phyloP scores from a whole-genome alignment of 225 moss, liverwort and hornwort genomes.

The Physcomitrellopsis africana region DNA sequence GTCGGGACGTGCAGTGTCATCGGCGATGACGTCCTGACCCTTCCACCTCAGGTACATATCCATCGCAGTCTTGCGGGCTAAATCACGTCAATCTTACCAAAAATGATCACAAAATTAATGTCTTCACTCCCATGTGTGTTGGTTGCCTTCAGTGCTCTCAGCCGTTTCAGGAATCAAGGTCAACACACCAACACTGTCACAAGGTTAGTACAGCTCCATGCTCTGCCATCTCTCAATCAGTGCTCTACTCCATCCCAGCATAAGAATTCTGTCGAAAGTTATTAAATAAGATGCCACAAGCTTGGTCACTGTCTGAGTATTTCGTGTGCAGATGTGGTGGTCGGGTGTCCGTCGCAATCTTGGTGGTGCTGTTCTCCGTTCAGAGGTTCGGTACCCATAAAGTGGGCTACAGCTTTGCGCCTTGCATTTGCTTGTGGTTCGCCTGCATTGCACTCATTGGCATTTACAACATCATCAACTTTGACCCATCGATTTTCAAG shows the following conservation, averaged over 20 bases:
- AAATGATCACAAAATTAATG: background rate
- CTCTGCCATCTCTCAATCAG: background rate
- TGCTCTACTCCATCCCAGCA: background rate
- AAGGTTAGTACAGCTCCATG: conserved; percentile 31
- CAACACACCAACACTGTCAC: conserved; percentile 43
- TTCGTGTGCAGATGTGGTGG: conserved; percentile 54
- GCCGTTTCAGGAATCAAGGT: conserved; percentile 59
- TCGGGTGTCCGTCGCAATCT: conserved; percentile 58
- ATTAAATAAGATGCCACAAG: background rate
- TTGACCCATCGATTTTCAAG: conserved; percentile 69
- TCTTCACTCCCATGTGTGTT: conserved; percentile 19
- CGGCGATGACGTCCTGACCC: conserved; percentile 86
- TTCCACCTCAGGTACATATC: conserved; percentile 64
- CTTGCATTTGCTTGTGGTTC: conserved; percentile 65
- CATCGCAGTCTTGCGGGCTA: too few species aligned
- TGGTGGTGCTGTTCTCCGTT: conserved; percentile 63
- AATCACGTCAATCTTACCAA: too few species aligned
- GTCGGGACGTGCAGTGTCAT: conserved; percentile 75
- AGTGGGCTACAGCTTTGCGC: conserved; percentile 76
- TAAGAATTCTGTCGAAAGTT: background rate
- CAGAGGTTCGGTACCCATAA: conserved; percentile 76
- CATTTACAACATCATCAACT: conserved; percentile 65
- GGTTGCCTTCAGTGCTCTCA: conserved; percentile 53
- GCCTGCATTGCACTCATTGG: conserved; percentile 62
- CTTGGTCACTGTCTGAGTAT: background rate